Evolutionary conservation across 2,329 filamentous ascomycete genomes (phyloP).

Genomic region (Mycosphaerelloides madeirae): DNA sequence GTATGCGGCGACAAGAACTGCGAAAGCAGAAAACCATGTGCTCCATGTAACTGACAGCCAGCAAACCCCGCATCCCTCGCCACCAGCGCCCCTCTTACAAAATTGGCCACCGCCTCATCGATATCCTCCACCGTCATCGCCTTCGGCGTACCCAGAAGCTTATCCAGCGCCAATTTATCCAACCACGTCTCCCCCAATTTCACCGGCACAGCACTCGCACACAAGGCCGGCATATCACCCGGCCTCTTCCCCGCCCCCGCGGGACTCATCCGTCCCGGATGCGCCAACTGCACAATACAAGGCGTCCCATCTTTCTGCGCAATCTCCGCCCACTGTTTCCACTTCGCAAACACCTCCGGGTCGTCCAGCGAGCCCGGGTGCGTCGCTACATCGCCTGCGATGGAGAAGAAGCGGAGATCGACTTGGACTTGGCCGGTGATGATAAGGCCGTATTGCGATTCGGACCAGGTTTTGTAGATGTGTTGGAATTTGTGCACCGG

Average conservation of each 20-base stretch:
- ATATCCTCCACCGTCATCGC: conserved; percentile 56
- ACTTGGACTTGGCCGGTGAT: conserved; percentile 45
- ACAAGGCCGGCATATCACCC: conserved; percentile 31
- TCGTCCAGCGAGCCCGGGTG: conserved; percentile 21
- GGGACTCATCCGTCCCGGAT: conserved; percentile 43
- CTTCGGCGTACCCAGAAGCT: conserved; percentile 45
- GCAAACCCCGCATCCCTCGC: conserved; percentile 48
- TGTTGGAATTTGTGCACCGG: conserved; percentile 42
- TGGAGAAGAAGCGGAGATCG: conserved; percentile 39
- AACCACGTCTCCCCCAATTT: conserved; percentile 36
- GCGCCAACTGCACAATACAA: conserved; percentile 42
- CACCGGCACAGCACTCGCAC: conserved; percentile 41
- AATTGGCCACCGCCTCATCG: conserved; percentile 48
- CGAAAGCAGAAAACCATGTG: conserved; percentile 45
- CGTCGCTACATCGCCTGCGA: conserved; percentile 30
- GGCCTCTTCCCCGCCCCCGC: conserved; percentile 36
- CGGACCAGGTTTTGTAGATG: conserved; percentile 51
- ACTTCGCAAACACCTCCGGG: conserved; percentile 25
- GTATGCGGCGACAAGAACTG: conserved; percentile 40
- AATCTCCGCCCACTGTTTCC: conserved; percentile 33
- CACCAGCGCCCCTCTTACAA: conserved; percentile 50
- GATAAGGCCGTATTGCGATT: conserved; percentile 40
- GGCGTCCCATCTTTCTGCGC: conserved; percentile 40
- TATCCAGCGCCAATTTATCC: conserved; percentile 28
- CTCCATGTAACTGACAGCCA: conserved; percentile 52